These are phyloP conservation scores for Sechiopsis laciniata DNA, from an alignment of 306 rosid species.

Conservation along the genomic window DNA sequence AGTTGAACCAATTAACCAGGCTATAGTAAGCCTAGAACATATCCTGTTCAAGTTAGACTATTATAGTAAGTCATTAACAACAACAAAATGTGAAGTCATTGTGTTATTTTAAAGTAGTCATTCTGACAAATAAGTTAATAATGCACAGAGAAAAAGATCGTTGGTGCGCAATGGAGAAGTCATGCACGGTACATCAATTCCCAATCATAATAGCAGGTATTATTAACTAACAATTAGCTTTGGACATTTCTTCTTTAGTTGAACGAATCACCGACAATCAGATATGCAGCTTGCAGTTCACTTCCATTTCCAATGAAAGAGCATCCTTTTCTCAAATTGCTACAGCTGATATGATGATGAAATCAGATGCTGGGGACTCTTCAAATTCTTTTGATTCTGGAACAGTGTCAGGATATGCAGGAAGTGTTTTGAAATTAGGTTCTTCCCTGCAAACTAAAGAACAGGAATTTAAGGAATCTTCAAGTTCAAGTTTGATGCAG, in stretches of 20 bases:
- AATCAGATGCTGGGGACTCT: slow-evolving; percentile 36
- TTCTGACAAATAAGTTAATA: slow-evolving; percentile 19
- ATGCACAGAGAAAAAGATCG: slow-evolving; percentile 72
- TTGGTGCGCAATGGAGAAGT: slow-evolving; percentile 46
- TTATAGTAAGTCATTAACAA: not conserved
- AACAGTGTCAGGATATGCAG: slow-evolving; percentile 56
- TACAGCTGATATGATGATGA: slow-evolving; percentile 26
- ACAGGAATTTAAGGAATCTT: slow-evolving; percentile 44
- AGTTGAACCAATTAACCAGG: not conserved
- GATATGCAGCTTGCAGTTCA: slow-evolving; percentile 40
- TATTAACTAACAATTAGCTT: slow-evolving; percentile 15
- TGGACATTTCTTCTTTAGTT: slow-evolving; percentile 18
- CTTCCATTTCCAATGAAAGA: slow-evolving; percentile 28
- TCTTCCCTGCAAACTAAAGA: slow-evolving; percentile 42
- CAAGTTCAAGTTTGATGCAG: slow-evolving; percentile 39
- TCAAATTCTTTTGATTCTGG: slow-evolving; percentile 66
- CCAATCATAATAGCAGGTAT: slow-evolving; percentile 64
- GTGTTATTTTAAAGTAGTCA: not conserved
- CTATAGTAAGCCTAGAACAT: too few relatives aligned
- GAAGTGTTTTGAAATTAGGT: slow-evolving; percentile 56
- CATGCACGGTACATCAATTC: slow-evolving; percentile 45
- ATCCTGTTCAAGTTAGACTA: not conserved
- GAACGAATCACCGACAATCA: slow-evolving; percentile 25
- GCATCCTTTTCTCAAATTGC: slow-evolving; percentile 36
- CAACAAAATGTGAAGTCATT: not conserved